Evolutionary conservation across 176 grass and related monocot genomes (phyloP).

Genomic region (Alloteropsis semialata): DNA sequence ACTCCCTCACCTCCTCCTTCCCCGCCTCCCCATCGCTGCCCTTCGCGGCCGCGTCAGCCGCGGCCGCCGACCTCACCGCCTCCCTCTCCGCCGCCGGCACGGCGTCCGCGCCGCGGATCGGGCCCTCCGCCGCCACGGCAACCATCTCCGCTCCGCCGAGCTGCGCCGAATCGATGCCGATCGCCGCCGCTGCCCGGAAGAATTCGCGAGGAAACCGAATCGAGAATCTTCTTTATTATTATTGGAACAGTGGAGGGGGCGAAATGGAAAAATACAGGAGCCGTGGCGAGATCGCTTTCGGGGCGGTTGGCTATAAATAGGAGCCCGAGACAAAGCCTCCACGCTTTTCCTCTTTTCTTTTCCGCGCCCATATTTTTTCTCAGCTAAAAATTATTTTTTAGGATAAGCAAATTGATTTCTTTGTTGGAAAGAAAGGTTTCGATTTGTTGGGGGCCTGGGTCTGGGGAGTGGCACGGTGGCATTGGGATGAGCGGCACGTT

Average conservation of each 20-base stretch:
- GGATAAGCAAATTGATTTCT: background rate
- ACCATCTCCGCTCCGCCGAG: conserved; percentile 40
- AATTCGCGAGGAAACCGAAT: conserved; percentile 39
- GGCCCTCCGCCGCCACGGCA: conserved; percentile 41
- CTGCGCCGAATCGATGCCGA: conserved; percentile 20
- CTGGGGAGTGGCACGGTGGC: background rate
- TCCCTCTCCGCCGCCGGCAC: conserved; percentile 19
- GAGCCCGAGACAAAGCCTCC: background rate
- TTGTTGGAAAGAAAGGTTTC: background rate
- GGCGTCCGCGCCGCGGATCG: conserved; percentile 41
- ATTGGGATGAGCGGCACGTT: background rate
- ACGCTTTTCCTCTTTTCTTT: background rate
- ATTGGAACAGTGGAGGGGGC: background rate
- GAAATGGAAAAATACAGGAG: conserved; percentile 5
- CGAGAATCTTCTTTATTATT: conserved; percentile 30
- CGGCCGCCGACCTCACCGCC: background rate
- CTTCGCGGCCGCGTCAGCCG: background rate
- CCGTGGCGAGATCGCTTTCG: conserved; percentile 38
- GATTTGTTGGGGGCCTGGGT: background rate
- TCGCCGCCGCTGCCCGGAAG: conserved; percentile 24
- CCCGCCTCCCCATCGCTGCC: background rate
- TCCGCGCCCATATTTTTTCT: background rate
- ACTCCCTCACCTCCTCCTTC: conserved; percentile 60
- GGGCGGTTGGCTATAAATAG: conserved; percentile 49
- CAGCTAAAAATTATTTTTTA: background rate